Base-by-base conservation (phyloP, 1,284 basidiomycete species). In the Ustilago crameri region DNA sequence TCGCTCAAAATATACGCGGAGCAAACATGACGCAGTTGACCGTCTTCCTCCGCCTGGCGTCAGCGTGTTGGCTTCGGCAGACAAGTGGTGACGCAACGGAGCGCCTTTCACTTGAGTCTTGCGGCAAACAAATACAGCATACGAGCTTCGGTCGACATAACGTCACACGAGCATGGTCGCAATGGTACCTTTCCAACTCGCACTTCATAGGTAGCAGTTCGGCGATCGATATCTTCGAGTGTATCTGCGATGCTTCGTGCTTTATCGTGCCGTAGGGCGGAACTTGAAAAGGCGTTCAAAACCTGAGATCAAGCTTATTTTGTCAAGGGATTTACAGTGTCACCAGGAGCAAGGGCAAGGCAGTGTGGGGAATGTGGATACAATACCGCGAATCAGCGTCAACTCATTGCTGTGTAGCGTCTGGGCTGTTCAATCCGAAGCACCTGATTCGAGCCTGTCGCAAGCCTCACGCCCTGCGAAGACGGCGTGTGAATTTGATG, bases 151-250 rank as follows among this genome's bases (percentile, higher is more conserved):
- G 12, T 30, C 30, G 12, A 5, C 17, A 41, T 12, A 18, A 50
- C 34, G 24, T 51, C 50, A 51, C 40, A 34, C 50, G 40, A 43
- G 35, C 35, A 34, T 15, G 15, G 32, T 34, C 12, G 50, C 40
- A 41, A 42, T 15, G 30, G 41, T 43, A 23, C 24, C 8, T 9
- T 12, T 32, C 15, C n/a, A n/a, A 38, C 15, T 15, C 27, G 22
- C 27, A 20, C 50, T 30, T 12, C n/a, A 34, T 51, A 24, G 50
- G 50, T 34, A 24, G 23, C 18, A 26, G 32, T 32, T 51, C 41
- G 40, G 50, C 40, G 17, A 43, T 51, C 40, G 41, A 42, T 51
- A 17, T 22, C 34, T 9, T 30, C 23, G 8, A 18, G n/a, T 32
- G 5, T 5, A 7, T 7, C 30, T 30, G 30, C 12, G 5, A 8